Evolutionary conservation across 2,329 filamentous ascomycete species (phyloP), one percentile per base, ranked within the genome.

Genomic region (Aspergillus caelatus): DNA sequence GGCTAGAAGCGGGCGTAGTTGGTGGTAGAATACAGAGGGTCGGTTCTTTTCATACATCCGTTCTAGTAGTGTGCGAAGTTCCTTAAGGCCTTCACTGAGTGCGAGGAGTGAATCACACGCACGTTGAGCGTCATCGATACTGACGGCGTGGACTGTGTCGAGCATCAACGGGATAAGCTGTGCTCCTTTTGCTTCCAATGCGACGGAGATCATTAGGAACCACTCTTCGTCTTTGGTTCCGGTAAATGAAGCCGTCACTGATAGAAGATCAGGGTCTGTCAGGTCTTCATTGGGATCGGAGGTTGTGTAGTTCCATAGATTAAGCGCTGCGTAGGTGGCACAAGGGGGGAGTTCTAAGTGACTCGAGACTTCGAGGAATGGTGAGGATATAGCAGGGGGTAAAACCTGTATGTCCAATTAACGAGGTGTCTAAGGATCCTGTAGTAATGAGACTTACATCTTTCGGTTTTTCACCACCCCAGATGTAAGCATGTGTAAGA

Each of bases 401-500:
- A 80, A 67, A 21, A 68, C 62, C 78, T 80, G 58, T 45, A 12
- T 21, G 16, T 41, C 36, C 30, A 21, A 46, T 41, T 12, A 48
- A 26, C 5, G n/a, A 48, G 46, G n/a, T 52, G 8, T 21, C 11
- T 28, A 6, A 26, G 9, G n/a, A 14, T 21, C 12, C 45, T 21
- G 4, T 5, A 28, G 28, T 23, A 14, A 16, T 23, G 12, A 34
- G 10, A 56, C 66, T 62, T 72, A 92, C 91, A 74, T 94, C 89
- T 58, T 84, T 81, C 0, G 92, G 90, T 55, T 80, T 83, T 30
- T 90, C 85, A 21, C 89, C 91, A 58, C 92, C 92, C 93, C 93
- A 97, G 21, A 96, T 87, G 74, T 96, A 94, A 6, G 87, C 88
- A 75, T 97, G 92, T 0, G 90, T 85, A 53, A 96, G 82, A 72